phyloP scores from a whole-genome alignment of 2,329 filamentous ascomycete genomes.

The Cladobotryum protrusum region DNA sequence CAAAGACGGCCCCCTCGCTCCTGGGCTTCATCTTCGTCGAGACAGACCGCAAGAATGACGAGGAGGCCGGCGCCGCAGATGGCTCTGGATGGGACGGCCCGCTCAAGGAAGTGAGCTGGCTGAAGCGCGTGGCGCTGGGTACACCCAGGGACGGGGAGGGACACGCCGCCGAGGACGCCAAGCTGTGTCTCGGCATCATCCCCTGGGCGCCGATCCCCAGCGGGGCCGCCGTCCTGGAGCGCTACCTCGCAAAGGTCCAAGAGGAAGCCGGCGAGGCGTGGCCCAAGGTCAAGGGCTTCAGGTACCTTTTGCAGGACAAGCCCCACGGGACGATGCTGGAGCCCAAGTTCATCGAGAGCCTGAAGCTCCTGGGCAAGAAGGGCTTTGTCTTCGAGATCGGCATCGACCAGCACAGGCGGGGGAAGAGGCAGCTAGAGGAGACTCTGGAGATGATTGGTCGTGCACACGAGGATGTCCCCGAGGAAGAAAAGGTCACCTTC shows the following conservation, averaged over 20 bases:
- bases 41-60: constrained; percentile 64
- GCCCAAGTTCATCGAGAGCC: constrained; percentile 55
- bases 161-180: constrained; percentile 38
- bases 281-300: constrained; percentile 67
- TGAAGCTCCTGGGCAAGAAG: constrained; percentile 58
- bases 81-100: constrained; percentile 59
- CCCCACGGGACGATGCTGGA: constrained; percentile 58
- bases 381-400: constrained; percentile 75
- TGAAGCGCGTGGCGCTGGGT: constrained; percentile 60
- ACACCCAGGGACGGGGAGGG: constrained; percentile 51
- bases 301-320: constrained; percentile 79
- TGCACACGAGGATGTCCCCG: constrained; percentile 55
- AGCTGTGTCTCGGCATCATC: constrained; percentile 62
- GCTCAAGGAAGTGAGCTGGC: constrained; percentile 64
- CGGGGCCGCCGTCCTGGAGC: constrained; percentile 51
- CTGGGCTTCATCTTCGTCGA: constrained; percentile 78
- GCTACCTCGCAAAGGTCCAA: constrained; percentile 59
- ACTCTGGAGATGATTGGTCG: constrained; percentile 62
- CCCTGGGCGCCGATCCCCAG: constrained; percentile 81
- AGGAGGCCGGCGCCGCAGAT: constrained; percentile 39
- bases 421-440: constrained; percentile 67
- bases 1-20: constrained; percentile 37
- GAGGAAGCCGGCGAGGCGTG: constrained; percentile 58
- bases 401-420: constrained; percentile 72
- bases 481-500: constrained; percentile 56